These are phyloP conservation scores for Brettanomyces anomalus DNA, from an alignment of 805 yeast species.

Conservation along the genomic window DNA sequence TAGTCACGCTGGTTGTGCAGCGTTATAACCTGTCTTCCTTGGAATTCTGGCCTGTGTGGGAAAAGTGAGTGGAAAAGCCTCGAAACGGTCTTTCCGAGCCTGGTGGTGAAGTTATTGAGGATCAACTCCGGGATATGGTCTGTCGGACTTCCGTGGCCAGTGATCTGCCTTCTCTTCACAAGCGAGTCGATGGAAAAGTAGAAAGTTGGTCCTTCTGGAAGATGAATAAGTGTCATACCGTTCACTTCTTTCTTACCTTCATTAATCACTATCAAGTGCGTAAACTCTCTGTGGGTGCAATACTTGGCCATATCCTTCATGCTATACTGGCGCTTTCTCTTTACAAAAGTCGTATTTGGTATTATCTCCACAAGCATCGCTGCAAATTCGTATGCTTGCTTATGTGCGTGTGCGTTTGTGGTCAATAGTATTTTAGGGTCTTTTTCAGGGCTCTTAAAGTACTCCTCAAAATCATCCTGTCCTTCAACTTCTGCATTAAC, in stretches of 20 bases:
- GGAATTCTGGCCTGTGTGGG: constrained; percentile 88
- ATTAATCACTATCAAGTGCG: constrained; percentile 81
- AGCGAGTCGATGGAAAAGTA: constrained; percentile 80
- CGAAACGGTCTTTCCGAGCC: constrained; percentile 91
- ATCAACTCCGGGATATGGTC: constrained; percentile 88
- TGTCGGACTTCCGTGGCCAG: constrained; percentile 88
- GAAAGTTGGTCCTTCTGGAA: constrained; percentile 93
- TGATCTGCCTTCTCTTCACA: constrained; percentile 62
- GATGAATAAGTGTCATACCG: constrained; percentile 86
- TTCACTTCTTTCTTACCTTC: constrained; percentile 91
- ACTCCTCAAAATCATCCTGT: constrained; percentile 54
- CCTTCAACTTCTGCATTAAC: constrained; percentile 50
- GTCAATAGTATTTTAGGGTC: constrained; percentile 87
- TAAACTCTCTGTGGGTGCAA: constrained; percentile 75
- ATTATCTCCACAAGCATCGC: constrained; percentile 75
- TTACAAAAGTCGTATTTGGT: constrained; percentile 80
- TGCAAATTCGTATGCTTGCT: constrained; percentile 84
- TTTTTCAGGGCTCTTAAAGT: constrained; percentile 38
- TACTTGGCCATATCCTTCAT: constrained; percentile 82
- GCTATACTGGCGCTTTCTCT: constrained; percentile 74
- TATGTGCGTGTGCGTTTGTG: constrained; percentile 79
- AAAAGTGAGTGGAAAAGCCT: constrained; percentile 83
- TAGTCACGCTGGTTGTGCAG: constrained; percentile 94
- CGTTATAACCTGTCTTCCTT: constrained; percentile 93
- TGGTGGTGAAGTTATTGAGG: constrained; percentile 84